Evolutionary conservation across 2,329 filamentous ascomycete genomes (phyloP).

Genomic region (Tolypocladium tropicale): DNA sequence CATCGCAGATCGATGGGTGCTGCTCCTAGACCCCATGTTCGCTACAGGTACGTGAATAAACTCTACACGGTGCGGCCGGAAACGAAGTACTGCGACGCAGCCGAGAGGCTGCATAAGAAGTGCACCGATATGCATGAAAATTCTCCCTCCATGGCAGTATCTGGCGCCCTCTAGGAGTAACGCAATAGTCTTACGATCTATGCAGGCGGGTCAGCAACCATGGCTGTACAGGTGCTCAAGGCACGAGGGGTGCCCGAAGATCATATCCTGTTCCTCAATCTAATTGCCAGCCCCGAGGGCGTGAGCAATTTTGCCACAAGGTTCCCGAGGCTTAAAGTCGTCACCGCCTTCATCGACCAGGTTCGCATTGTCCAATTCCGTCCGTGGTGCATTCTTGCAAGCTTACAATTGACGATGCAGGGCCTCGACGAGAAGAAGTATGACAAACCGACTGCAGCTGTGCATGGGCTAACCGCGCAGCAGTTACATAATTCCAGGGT

Average conservation of each 20-base stretch:
- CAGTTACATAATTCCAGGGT: conserved; percentile 89
- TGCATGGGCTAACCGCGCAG: conserved; percentile 22
- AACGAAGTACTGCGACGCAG: background rate
- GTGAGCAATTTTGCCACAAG: conserved; percentile 80
- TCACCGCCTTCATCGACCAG: conserved; percentile 92
- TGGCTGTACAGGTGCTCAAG: conserved; percentile 91
- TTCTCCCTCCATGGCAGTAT: background rate
- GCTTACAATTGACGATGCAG: conserved; percentile 17
- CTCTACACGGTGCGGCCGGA: background rate
- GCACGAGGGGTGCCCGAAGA: conserved; percentile 88
- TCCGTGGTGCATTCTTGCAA: background rate
- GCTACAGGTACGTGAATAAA: conserved; percentile 60
- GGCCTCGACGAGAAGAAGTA: conserved; percentile 98
- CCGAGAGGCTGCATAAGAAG: background rate
- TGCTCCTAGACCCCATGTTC: conserved; percentile 97
- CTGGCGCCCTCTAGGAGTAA: background rate
- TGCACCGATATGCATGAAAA: background rate
- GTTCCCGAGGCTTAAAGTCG: conserved; percentile 81
- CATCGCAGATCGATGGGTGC: conserved; percentile 84
- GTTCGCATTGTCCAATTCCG: conserved; percentile 21
- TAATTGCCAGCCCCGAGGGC: conserved; percentile 94
- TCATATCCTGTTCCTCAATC: conserved; percentile 88
- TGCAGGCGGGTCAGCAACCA: conserved; percentile 82
- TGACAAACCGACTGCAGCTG: conserved; percentile 9
- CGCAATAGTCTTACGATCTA: conserved; percentile 3